Evolutionary conservation across 345 rosid species (phyloP).

Genomic region (Ailanthus altissimus): DNA sequence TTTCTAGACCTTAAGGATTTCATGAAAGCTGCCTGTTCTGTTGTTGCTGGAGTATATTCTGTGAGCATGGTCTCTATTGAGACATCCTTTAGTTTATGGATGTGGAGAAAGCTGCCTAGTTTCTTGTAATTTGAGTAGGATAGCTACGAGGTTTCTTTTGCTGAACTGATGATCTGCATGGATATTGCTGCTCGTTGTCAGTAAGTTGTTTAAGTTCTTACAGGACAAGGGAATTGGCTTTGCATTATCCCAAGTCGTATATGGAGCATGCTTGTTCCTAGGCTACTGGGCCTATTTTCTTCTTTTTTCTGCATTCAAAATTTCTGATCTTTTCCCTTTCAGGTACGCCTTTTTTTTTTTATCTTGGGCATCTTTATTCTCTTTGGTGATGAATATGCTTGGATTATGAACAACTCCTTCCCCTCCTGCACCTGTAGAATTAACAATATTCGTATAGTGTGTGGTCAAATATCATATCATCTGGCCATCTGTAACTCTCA

Average conservation of each 20-base stretch:
- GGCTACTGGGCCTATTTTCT: constrained; percentile 95
- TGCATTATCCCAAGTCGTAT: constrained; percentile 79
- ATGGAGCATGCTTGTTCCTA: constrained; percentile 68
- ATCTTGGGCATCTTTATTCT: constrained; percentile 9
- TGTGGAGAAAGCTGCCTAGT: neutral
- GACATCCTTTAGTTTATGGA: neutral
- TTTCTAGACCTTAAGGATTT: neutral
- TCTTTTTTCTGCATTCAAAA: constrained; percentile 41
- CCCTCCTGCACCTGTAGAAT: neutral
- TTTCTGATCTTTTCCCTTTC: constrained; percentile 72
- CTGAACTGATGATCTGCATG: constrained; percentile 9
- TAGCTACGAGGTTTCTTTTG: constrained; percentile 7
- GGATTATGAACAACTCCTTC: neutral
- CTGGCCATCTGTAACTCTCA: neutral
- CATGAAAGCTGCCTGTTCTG: neutral
- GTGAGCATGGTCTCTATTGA: neutral
- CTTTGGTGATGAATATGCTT: constrained; percentile 13
- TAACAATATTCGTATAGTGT: neutral
- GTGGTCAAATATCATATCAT: neutral
- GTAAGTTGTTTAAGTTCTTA: constrained; percentile 15
- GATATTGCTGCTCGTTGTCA: neutral
- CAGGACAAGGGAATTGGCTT: constrained; percentile 73
- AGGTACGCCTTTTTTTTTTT: constrained; percentile 50
- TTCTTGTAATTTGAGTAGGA: neutral
- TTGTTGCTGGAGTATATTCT: neutral